Evolutionary conservation across 179 eudicot species (phyloP).

Genomic region (Silene noctiflora): DNA sequence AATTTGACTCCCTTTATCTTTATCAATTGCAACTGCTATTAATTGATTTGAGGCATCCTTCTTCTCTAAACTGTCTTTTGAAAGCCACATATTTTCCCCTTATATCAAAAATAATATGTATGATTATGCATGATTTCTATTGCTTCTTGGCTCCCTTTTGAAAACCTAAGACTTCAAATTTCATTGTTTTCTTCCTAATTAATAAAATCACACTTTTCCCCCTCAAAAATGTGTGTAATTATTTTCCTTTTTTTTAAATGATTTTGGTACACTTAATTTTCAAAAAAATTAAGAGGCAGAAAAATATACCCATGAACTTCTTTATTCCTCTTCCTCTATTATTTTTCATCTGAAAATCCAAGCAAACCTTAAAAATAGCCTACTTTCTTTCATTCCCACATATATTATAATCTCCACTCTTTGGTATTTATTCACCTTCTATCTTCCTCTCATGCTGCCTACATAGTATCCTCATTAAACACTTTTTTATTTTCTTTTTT

Average conservation of each 20-base stretch:
- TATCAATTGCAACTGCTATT: conserved; percentile 75
- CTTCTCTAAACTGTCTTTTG: conserved; percentile 33
- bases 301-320: conserved; percentile 9
- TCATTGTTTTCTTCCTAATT: not conserved
- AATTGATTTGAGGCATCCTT: conserved; percentile 31
- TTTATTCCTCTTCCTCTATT: not conserved
- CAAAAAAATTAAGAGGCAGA: not conserved
- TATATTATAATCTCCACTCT: not conserved
- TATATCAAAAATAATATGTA: not conserved
- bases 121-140: no score
- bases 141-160: not conserved
- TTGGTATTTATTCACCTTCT: no score
- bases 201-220: not conserved
- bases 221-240: not conserved
- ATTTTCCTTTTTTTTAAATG: not conserved
- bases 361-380: conserved; percentile 31
- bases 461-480: no score
- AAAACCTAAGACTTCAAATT: not conserved
- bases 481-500: no score
- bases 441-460: no score
- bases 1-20: conserved; percentile 64
- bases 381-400: conserved; percentile 28
- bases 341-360: conserved; percentile 5
- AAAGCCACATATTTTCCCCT: conserved; percentile 31
- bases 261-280: not conserved